These are phyloP conservation scores for Cadophora sp. DNA, from an alignment of 2,329 filamentous ascomycete genomes.

Conservation along the genomic window DNA sequence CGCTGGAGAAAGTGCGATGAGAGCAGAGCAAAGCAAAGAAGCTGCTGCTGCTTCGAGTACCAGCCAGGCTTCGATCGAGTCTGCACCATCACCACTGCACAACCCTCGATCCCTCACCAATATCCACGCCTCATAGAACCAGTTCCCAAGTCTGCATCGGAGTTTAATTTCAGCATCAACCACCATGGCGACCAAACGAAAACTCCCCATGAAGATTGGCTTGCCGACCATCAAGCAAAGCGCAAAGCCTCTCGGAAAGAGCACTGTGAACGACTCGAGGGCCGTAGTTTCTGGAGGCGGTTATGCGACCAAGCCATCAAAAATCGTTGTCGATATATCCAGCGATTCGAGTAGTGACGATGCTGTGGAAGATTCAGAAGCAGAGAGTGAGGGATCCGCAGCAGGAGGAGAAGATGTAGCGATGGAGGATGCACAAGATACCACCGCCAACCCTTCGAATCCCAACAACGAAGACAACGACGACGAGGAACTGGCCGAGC, in stretches of 20 bases:
- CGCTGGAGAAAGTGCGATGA: slow-evolving; percentile 1
- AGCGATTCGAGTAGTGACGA: slow-evolving; percentile 60
- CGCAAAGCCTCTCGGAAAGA: slow-evolving; percentile 58
- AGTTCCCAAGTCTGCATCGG: not conserved
- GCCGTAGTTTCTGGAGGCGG: slow-evolving; percentile 55
- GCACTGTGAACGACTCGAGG: slow-evolving; percentile 64
- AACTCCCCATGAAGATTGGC: slow-evolving; percentile 63
- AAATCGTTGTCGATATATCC: slow-evolving; percentile 61
- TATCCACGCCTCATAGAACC: not conserved
- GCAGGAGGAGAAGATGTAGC: slow-evolving; percentile 49
- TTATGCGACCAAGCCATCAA: slow-evolving; percentile 33
- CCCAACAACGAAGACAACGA: slow-evolving; percentile 43
- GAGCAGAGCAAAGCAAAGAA: not conserved
- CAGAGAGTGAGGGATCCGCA: slow-evolving; percentile 55
- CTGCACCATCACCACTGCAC: slow-evolving; percentile 2
- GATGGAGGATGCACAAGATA: slow-evolving; percentile 46
- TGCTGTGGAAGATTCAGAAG: slow-evolving; percentile 50
- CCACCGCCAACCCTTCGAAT: slow-evolving; percentile 45
- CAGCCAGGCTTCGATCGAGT: not conserved
- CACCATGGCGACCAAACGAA: slow-evolving; percentile 66
- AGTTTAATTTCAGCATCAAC: not conserved
- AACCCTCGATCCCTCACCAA: not conserved
- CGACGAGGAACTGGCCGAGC: slow-evolving; percentile 49
- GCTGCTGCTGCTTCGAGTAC: not conserved
- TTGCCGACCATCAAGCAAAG: slow-evolving; percentile 60